Base-by-base conservation (phyloP, 768 basidiomycete genomes). In the Macrolepiota fuliginosa region DNA sequence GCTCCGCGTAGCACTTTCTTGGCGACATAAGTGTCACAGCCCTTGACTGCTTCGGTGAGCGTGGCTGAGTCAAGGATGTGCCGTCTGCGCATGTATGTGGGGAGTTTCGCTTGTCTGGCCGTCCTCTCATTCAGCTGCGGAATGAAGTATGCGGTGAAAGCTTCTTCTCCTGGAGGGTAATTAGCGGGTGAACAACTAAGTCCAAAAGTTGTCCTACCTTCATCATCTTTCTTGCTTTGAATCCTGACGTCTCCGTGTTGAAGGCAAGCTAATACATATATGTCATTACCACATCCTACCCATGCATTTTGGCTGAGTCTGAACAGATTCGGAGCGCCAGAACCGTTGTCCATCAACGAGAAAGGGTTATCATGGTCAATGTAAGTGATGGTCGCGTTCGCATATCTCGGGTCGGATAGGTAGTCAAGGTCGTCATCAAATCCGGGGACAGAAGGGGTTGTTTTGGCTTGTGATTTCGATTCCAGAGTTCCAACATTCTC, bases 281-380 rank as follows among this genome's bases (percentile, higher is more conserved):
- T 71, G 37, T 86, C 81, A 3, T 79, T 76, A 6, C 93, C 91
- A 66, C 91, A 92, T 2, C 85, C 84, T 7, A 96, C 88, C 94
- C 94, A 94, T 4, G 90, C 84, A 65, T 83, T 79, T 19, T 67
- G 73, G 64, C 86, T 93, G 42, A 90, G 61, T 24, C 71, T 72
- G 19, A 73, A 64, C 17, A 91, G 76, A 65, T 88, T 83, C 12
- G 87, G 82, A 27, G 77, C 77, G 12, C 83, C 84, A 2, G 81
- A 82, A 22, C 76, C 77, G 37, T 79, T 66, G 32, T 79, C 73
- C 4, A 83, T 77, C 51, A 90, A 73, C 10, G 80, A 75, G 62
- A 92, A 90, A 0, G 92, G 90, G 66, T 94, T 78, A 3, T 90
- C 87, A 64, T 92, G 83, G 66, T 95, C 94, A 29, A 79, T 77